These are phyloP conservation scores for Chionographis japonica DNA, from an alignment of 106 monocot genomes.

Conservation along the genomic window DNA sequence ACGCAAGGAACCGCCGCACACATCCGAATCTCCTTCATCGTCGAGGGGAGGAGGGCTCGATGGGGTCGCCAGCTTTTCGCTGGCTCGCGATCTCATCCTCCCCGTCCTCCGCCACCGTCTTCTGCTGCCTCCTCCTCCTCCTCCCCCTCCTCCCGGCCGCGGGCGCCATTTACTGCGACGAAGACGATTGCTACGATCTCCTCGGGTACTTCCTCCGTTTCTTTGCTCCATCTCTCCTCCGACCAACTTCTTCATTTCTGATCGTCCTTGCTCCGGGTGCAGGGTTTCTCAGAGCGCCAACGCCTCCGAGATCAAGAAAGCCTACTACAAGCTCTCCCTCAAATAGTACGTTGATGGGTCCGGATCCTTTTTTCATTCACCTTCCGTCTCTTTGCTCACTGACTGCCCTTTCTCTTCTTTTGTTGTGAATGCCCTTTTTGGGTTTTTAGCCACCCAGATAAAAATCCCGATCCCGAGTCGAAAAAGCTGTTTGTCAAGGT, in stretches of 20 bases:
- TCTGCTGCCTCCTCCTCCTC: conserved; percentile 17
- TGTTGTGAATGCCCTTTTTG: neutral
- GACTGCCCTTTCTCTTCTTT: neutral
- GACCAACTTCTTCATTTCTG: neutral
- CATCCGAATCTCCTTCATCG: too few relatives aligned
- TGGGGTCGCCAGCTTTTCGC: neutral
- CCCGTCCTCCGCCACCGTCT: neutral
- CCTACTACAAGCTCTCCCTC: conserved; percentile 98
- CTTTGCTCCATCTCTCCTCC: neutral
- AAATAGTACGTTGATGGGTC: conserved; percentile 53
- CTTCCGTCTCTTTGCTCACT: neutral
- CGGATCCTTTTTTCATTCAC: neutral
- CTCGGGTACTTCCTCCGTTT: conserved; percentile 46
- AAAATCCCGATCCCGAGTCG: conserved; percentile 95
- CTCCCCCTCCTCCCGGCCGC: conserved; percentile 24
- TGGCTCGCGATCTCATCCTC: conserved; percentile 4
- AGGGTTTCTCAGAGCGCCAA: conserved; percentile 90
- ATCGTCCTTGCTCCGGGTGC: neutral
- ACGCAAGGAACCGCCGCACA: too few relatives aligned
- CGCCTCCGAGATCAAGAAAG: conserved; percentile 97
- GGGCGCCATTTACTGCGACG: conserved; percentile 85
- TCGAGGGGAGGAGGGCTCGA: neutral
- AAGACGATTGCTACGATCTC: conserved; percentile 99
- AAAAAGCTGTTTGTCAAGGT: conserved; percentile 82
- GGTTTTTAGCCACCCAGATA: conserved; percentile 80